Evolutionary conservation across 2,329 filamentous ascomycete genomes (phyloP).

Genomic region (Orbilia oligospora): DNA sequence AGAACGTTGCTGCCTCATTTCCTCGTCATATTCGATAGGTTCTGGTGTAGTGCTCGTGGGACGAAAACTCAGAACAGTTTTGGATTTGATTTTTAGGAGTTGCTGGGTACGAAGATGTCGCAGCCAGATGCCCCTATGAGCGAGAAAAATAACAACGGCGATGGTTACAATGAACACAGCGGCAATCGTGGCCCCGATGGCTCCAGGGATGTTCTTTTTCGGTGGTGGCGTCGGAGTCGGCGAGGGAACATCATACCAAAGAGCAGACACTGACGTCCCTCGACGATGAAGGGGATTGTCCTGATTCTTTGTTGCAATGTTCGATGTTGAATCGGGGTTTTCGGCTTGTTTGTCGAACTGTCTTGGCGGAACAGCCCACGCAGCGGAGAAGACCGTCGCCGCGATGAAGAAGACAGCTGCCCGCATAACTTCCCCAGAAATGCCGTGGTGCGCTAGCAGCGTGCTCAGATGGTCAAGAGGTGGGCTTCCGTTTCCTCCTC

Average conservation of each 20-base stretch:
- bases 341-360: constrained; percentile 42
- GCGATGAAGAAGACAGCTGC: constrained; percentile 40
- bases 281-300: constrained; percentile 36
- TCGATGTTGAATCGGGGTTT: constrained; percentile 22
- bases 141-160: constrained; percentile 55
- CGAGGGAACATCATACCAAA: constrained; percentile 58
- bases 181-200: constrained; percentile 52
- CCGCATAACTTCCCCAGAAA: constrained; percentile 42
- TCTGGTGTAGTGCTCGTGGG: constrained; percentile 59
- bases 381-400: constrained; percentile 53
- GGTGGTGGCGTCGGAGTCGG: constrained; percentile 46
- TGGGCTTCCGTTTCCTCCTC: constrained; percentile 50
- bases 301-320: constrained; percentile 23
- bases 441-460: constrained; percentile 23
- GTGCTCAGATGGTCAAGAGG: constrained; percentile 29
- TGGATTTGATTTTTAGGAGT: constrained; percentile 34
- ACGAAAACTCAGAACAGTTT: constrained; percentile 59
- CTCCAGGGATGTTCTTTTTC: constrained; percentile 57
- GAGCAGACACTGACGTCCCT: constrained; percentile 45
- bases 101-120: constrained; percentile 57
- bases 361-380: constrained; percentile 56
- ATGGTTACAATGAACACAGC: constrained; percentile 56
- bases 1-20: constrained; percentile 57
- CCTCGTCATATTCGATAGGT: constrained; percentile 59
- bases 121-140: constrained; percentile 57